Evolutionary conservation across 2,329 filamentous ascomycete species (phyloP).

Genomic region (Paracamarosporium sp.): DNA sequence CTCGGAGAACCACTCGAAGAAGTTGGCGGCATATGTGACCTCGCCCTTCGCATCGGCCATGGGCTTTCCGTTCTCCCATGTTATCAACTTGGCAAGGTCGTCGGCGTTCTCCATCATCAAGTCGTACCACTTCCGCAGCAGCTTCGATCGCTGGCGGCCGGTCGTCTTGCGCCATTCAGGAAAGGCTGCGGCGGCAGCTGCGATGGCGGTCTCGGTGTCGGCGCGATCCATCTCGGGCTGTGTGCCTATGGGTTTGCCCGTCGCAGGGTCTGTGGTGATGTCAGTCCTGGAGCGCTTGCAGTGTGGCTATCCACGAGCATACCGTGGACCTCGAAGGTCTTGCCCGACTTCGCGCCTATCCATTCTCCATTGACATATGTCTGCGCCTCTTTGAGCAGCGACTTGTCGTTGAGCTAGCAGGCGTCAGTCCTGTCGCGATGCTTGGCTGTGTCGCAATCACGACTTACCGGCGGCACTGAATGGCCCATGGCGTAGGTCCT

Average conservation of each 20-base stretch:
- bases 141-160: slow-evolving; percentile 74
- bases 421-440: slow-evolving; percentile 16
- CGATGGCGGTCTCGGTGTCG: slow-evolving; percentile 83
- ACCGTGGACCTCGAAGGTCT: slow-evolving; percentile 84
- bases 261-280: slow-evolving; percentile 72
- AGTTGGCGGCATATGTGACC: slow-evolving; percentile 48
- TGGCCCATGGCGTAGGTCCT: slow-evolving; percentile 54
- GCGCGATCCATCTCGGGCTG: slow-evolving; percentile 81
- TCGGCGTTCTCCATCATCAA: slow-evolving; percentile 79
- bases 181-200: slow-evolving; percentile 80
- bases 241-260: slow-evolving; percentile 79
- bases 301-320: neutral
- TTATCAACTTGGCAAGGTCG: slow-evolving; percentile 82
- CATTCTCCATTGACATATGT: slow-evolving; percentile 93
- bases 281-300: slow-evolving; percentile 11
- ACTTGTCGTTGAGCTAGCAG: slow-evolving; percentile 56
- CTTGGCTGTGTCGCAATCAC: neutral
- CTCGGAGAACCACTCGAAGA: slow-evolving; percentile 51
- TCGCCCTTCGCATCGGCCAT: slow-evolving; percentile 59
- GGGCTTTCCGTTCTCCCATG: slow-evolving; percentile 90
- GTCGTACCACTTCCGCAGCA: slow-evolving; percentile 83
- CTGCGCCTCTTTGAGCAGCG: slow-evolving; percentile 78
- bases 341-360: slow-evolving; percentile 81
- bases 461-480: slow-evolving; percentile 48
- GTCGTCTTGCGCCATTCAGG: slow-evolving; percentile 73